Evolutionary conservation across 768 basidiomycete genomes (phyloP), one percentile per base, ranked within the genome.

Genomic region (Pulveroboletus sp.): DNA sequence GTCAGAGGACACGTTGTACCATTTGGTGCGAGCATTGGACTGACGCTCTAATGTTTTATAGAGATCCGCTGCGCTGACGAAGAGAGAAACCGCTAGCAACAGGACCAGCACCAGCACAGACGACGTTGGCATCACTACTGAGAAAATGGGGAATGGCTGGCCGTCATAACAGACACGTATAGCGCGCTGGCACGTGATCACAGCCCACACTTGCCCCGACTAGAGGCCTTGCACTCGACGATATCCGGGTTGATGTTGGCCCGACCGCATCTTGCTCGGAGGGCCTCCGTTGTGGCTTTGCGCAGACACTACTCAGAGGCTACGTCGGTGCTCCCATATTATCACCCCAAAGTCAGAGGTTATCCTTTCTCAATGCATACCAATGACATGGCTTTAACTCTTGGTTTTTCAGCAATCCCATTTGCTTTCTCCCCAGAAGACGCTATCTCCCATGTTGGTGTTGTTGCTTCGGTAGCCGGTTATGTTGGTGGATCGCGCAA

Each of bases 31-130:
- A n/a, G 66, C 61, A 65, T 71, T 67, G 53, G 49, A 77, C 86
- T 72, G 66, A 93, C 90, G 70, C 59, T 90, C 92, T 53, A 95
- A 73, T 50, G 81, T 64, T 69, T 90, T 89, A 69, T 95, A 96
- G 41, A 86, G 76, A 71, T 93, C 89, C 5, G 80, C 77, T 24
- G 86, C 90, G 26, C 62, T 61, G 40, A 58, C 69, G 1, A 60
- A 1, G 36, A 56, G 50, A 4, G 68, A 66, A 32, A 75, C 61
- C 42, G 65, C 49, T 14, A 66, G 51, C 39, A 70, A 51, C 26
- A 75, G 54, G 5, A 74, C 27, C 14, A 62, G 36, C 59, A 53
- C 30, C 69, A 55, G 17, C 14, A 58, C 31, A 69, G 62, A 49
- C 62, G 53, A 36, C 21, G 62, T 45, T 36, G 52, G 56, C 69